A percentile compares a stretch with the other conserved stretches of the same genome.
Conservation (phyloP, 140 eudicot species). For the Flaveria floridana region DNA sequence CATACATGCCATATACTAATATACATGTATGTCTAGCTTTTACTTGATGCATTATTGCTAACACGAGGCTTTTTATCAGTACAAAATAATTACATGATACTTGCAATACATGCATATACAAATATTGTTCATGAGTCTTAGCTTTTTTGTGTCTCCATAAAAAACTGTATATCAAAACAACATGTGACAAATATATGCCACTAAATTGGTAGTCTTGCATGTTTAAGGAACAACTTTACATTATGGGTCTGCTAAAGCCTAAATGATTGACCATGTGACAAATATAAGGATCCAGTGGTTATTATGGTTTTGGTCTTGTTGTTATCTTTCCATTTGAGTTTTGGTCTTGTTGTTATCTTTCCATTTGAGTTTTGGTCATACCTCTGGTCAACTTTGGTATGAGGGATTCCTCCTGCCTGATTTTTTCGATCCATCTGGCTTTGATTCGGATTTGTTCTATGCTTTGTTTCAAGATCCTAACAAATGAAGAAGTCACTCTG, state of each 20-base stretch:
- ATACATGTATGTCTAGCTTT: background rate
- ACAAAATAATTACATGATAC: background rate
- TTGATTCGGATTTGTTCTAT: constrained; percentile 50
- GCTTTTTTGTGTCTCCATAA: constrained; percentile 4
- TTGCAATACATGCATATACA: background rate
- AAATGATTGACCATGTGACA: background rate
- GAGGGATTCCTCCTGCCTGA: constrained; percentile 46
- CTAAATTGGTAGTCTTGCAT: background rate
- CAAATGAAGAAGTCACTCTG: constrained; percentile 44
- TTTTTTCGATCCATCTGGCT: constrained; percentile 46
- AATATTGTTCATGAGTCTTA: background rate
- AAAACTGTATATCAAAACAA: constrained; percentile 1
- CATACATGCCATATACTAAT: background rate
- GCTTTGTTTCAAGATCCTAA: constrained; percentile 52
- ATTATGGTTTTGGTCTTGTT: background rate
- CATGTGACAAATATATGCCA: background rate
- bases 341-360: constrained; percentile 32
- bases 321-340: constrained; percentile 30
- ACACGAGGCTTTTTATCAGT: background rate
- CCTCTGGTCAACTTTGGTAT: constrained; percentile 42
- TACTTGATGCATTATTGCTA: background rate
- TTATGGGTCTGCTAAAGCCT: background rate
- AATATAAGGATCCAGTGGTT: background rate
- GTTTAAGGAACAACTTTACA: too few species aligned
- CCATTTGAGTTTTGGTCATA: constrained; percentile 36